Percentiles rank a stretch among this genome's conserved stretches.
Conservation (phyloP, 768 basidiomycete genomes). For the Tricholoma sp. region DNA sequence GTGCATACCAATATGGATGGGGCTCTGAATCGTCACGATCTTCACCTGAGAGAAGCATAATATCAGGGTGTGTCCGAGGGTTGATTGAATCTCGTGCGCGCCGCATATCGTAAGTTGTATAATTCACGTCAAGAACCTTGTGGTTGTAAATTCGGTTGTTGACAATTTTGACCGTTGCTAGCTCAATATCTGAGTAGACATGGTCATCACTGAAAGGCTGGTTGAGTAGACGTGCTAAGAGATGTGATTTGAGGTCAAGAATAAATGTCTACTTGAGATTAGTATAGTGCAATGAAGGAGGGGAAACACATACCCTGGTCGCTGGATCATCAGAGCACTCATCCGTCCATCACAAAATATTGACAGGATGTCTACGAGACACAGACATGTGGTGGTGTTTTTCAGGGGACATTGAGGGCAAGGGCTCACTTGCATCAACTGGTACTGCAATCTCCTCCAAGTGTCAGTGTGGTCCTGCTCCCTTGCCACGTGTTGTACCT, state of each 20-base stretch:
- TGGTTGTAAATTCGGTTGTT: conserved; percentile 25
- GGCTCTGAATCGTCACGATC: no score
- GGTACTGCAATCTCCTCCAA: background rate
- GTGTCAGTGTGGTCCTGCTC: background rate
- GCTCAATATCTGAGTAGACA: conserved; percentile 11
- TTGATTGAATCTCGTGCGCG: conserved; percentile 33
- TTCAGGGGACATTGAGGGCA: conserved; percentile 10
- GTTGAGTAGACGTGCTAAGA: conserved; percentile 20
- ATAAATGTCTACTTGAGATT: conserved; percentile 17
- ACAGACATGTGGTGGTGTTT: conserved; percentile 19
- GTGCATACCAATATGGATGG: conserved; percentile 19
- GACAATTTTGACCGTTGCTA: conserved; percentile 8
- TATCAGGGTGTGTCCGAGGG: no score
- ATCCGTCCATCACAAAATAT: background rate
- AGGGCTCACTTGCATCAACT: conserved; percentile 7
- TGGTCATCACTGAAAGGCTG: conserved; percentile 11
- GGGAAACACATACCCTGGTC: background rate
- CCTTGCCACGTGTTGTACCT: background rate
- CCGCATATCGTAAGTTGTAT: conserved; percentile 36
- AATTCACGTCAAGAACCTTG: conserved; percentile 30
- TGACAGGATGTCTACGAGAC: conserved; percentile 1
- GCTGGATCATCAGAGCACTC: background rate
- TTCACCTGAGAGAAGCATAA: no score
- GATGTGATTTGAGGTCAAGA: conserved; percentile 21
- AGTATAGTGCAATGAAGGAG: background rate